Base-by-base conservation (phyloP, 257 asterid species). In the Fraxinus anomala region DNA sequence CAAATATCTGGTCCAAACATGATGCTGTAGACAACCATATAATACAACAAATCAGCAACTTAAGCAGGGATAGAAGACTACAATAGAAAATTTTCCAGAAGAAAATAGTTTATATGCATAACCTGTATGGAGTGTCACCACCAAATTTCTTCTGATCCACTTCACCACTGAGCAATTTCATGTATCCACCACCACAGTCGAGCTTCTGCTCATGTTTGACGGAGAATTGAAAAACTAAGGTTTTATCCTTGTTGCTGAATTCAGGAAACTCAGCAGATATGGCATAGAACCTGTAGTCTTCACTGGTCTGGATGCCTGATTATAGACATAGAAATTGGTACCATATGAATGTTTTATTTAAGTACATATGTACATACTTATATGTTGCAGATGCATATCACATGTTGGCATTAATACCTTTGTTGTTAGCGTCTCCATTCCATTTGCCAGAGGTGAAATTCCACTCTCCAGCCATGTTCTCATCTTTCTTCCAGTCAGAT, bases 141-240 rank as follows among this genome's bases (percentile, higher is more conserved):
- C 99, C 98, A 21, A 96, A 96, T 80, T 89, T 91, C 87, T 89
- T 94, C 80, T 92, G 98, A 84, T 94, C 98, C 37, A 91, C 76
- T 0, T 91, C 98, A 63, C 97, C 97, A 78, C 96, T 91, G 66
- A 96, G 90, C 84, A 96, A 82, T 81, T 96, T 96, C 99, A 96
- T 93, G 91, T 96, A 96, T 75, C 99, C 99, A 87, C 99, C 99
- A 73, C 99, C 99, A 80, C 99, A 96, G 88, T 96, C 99, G 71
- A 96, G 98, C 89, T 96, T 96, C 83, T 96, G 99, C 81, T 96
- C 99, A 77, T 96, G 99, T 91, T 96, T 96, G 80, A 96, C 98
- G 2, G 97, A 87, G 78, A 93, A 96, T 76, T 96, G 99, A 80
- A 96, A 96, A 16, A 96, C 97, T 65, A 96, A 75, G 80, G 96